Evolutionary conservation across 192 early-diverging fungal genomes (phyloP), one percentile per base, ranked within the genome.

Genomic region (Phycomyces nitens): DNA sequence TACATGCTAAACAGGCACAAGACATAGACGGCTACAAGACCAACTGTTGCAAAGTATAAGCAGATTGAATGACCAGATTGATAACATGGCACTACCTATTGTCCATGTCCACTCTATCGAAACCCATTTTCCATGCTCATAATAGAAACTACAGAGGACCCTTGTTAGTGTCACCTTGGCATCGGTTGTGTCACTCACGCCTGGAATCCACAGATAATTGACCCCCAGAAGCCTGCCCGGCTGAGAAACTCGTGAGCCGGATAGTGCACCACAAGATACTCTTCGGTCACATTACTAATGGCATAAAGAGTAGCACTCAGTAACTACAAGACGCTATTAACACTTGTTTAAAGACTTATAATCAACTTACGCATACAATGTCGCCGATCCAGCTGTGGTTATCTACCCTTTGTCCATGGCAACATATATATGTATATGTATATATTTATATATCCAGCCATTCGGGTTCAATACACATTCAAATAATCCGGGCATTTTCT

Each of bases 301-400:
- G 70, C 70, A 43, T 71, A 71, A 24, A 71, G 50, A 0, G 70
- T 61, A 16, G 70, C 70, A 54, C 70, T 65, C 3, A 43, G 7
- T 26, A 71, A 38, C 70, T 71, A 59, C 8, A 49, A 43, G 14
- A 50, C 29, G 57, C 12, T 20, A 29, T 42, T 44, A 53, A 64
- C 47, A 38, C 22, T 5, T 34, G 29, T 34, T 5, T 34, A 34
- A 34, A 7, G 2, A 34, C 29, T 2, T 7, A 34, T 22, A 58
- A 20, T 23, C 6, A 15, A 64, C 64, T 40, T 59, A 71, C 70
- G 41, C 70, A 71, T 16, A 65, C 42, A 16, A 71, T 1, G 49
- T 71, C 70, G 1, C 70, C 70, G 29, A 71, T 51, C 70, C 70
- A 71, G 22, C 63, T 64, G 42, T 71, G 70, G 12, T 71, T 62